Evolutionary conservation across 495 filamentous ascomycete species (phyloP).

Genomic region (Ascobolus immersus): DNA sequence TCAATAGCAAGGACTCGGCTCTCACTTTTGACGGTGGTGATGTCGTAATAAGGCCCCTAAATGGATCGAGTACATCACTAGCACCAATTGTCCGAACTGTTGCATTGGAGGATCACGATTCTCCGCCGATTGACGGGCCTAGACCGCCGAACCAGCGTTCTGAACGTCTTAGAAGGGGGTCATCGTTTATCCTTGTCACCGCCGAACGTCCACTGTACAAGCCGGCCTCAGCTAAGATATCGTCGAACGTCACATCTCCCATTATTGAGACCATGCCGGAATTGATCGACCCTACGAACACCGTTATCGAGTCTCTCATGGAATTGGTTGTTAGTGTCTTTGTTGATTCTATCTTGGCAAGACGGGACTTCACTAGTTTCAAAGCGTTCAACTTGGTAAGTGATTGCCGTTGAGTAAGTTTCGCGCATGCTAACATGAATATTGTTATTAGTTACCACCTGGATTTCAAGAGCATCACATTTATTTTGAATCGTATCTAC

Average conservation of each 20-base stretch:
- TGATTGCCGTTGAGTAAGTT: background rate
- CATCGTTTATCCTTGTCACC: constrained; percentile 71
- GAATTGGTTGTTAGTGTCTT: constrained; percentile 56
- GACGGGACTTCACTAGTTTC: constrained; percentile 78
- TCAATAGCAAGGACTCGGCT: constrained; percentile 49
- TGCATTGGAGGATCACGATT: constrained; percentile 25
- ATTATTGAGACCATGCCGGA: constrained; percentile 25
- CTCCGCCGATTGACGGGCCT: too few species aligned
- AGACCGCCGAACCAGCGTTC: constrained; percentile 21
- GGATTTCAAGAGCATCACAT: constrained; percentile 84
- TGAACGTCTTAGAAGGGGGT: constrained; percentile 41
- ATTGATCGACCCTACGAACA: constrained; percentile 32
- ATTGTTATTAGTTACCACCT: constrained; percentile 31
- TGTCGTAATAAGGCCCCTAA: constrained; percentile 48
- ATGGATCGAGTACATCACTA: constrained; percentile 18
- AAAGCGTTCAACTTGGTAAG: constrained; percentile 51
- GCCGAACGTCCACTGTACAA: constrained; percentile 32
- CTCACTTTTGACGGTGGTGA: constrained; percentile 69
- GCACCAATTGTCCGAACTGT: constrained; percentile 48
- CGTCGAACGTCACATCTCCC: constrained; percentile 15
- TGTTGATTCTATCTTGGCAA: constrained; percentile 49
- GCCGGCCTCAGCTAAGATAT: constrained; percentile 35
- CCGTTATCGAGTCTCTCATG: constrained; percentile 46
- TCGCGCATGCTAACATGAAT: background rate
- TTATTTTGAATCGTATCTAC: constrained; percentile 75